Base-by-base conservation (phyloP, 345 rosid species). In the Kernera saxatilis region DNA sequence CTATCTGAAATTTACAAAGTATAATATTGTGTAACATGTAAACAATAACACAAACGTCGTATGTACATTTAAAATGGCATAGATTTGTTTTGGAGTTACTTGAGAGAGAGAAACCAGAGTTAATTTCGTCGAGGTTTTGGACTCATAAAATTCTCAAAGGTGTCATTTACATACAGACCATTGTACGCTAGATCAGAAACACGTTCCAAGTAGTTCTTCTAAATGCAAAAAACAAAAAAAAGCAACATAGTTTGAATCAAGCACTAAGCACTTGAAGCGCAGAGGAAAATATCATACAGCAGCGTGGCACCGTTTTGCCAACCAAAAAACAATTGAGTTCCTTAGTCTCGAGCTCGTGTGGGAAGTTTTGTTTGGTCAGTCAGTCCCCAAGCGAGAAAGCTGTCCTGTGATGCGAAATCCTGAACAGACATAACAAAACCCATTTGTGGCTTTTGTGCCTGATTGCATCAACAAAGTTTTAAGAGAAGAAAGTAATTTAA, bases 331-430 rank as follows among this genome's bases (percentile, higher is more conserved):
- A 35, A 22, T 2, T 4, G 23, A 39, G 53, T 69, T 69, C 22
- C 35, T 1, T n/a, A n/a, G 70, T 36, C 51, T 44, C 56, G 13
- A 53, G 18, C 57, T 75, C 41, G 51, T 36, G 37, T 12, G 18
- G n/a, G n/a, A n/a, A 62, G 66, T 44, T 12, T 8, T 35, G 33
- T 36, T 69, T 43, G 27, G 26, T 77, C 75, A 80, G 71, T 82
- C 86, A 7, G 67, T 71, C 82, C 96, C 89, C 93, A 94, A 30
- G 96, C 82, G 21, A 77, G 46, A 73, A 78, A 89, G 87, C 99
- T 94, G 5, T 94, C 99, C 78, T 94, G 95, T 6, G 99, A 94
- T 76, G 86, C 91, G 76, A 94, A 94, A 25, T 91, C 99, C 99
- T 91, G 67, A 49, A 77, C 39, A 76, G 0, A 5, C 21, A 64